Conservation (phyloP, 768 basidiomycete genomes). For the Punctularia strigosozonata region DNA sequence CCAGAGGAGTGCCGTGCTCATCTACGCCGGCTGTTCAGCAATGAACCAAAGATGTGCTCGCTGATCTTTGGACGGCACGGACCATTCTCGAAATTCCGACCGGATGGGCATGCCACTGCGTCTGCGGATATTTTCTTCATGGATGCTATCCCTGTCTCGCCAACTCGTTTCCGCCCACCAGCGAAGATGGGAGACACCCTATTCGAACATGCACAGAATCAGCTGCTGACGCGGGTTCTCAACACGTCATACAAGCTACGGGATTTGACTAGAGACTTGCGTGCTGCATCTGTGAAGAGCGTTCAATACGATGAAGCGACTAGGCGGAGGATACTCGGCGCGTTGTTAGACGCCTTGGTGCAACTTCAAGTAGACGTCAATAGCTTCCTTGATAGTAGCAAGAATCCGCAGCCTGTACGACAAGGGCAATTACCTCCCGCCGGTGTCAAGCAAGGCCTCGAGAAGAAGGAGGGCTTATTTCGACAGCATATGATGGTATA, state of each 20-base stretch:
- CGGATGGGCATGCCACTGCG: slow-evolving; percentile 52
- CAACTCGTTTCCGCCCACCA: slow-evolving; percentile 93
- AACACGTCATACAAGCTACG: slow-evolving; percentile 70
- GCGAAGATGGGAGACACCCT: slow-evolving; percentile 83
- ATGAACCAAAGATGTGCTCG: slow-evolving; percentile 72
- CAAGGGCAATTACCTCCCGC: slow-evolving; percentile 85
- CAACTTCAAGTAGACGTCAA: slow-evolving; percentile 94
- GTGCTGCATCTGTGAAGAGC: slow-evolving; percentile 47
- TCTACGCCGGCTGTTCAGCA: slow-evolving; percentile 76
- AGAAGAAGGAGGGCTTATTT: slow-evolving; percentile 99
- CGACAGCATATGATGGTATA: slow-evolving; percentile 98
- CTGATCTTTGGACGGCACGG: slow-evolving; percentile 92
- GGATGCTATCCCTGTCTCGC: slow-evolving; percentile 83
- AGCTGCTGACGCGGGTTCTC: slow-evolving; percentile 71
- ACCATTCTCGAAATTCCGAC: slow-evolving; percentile 52
- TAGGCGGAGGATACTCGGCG: slow-evolving; percentile 46
- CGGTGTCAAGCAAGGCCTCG: slow-evolving; percentile 92
- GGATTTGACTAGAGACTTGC: slow-evolving; percentile 60
- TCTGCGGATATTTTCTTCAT: slow-evolving; percentile 97
- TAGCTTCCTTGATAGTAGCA: slow-evolving; percentile 92
- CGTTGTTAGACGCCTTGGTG: slow-evolving; percentile 70
- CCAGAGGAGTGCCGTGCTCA: slow-evolving; percentile 93
- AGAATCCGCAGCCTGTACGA: slow-evolving; percentile 78
- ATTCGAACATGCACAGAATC: slow-evolving; percentile 96
- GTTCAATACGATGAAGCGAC: slow-evolving; percentile 36